phyloP scores from a whole-genome alignment of 495 filamentous ascomycete species.

The Durotheca rogersii region DNA sequence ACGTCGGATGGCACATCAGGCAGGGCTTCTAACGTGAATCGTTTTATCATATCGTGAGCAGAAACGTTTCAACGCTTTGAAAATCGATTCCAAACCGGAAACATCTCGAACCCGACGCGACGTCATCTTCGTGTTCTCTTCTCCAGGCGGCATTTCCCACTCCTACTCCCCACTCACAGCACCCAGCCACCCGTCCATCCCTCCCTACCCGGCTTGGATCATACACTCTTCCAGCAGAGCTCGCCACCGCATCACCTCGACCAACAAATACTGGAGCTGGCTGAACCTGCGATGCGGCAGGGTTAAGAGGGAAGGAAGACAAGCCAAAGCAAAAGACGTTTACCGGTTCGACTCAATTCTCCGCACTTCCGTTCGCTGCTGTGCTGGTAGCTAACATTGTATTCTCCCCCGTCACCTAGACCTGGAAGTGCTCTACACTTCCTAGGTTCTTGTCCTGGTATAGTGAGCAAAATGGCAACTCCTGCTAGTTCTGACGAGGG shows the following conservation, averaged over 20 bases:
- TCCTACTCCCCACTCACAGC: not conserved
- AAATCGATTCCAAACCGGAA: constrained; percentile 17
- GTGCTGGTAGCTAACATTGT: constrained; percentile 33
- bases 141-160: constrained; percentile 1
- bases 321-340: no score
- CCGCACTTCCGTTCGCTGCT: constrained; percentile 24
- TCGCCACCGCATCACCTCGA: not conserved
- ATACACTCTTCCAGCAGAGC: not conserved
- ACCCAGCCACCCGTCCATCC: no score
- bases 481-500: constrained; percentile 71
- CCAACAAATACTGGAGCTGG: constrained; percentile 1
- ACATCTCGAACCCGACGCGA: constrained; percentile 4
- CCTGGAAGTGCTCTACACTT: constrained; percentile 23
- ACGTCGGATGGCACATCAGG: not conserved
- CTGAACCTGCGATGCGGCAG: constrained; percentile 28
- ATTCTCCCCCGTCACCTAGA: constrained; percentile 27
- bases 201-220: not conserved
- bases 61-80: constrained; percentile 3
- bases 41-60: constrained; percentile 29
- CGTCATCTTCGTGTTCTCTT: constrained; percentile 1
- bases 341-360: constrained; percentile 53
- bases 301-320: no score
- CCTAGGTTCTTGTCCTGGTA: constrained; percentile 33
- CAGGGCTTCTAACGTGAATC: constrained; percentile 18
- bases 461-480: constrained; percentile 48